phyloP scores from a whole-genome alignment of 768 basidiomycete genomes.

The Pisolithus orientalis region DNA sequence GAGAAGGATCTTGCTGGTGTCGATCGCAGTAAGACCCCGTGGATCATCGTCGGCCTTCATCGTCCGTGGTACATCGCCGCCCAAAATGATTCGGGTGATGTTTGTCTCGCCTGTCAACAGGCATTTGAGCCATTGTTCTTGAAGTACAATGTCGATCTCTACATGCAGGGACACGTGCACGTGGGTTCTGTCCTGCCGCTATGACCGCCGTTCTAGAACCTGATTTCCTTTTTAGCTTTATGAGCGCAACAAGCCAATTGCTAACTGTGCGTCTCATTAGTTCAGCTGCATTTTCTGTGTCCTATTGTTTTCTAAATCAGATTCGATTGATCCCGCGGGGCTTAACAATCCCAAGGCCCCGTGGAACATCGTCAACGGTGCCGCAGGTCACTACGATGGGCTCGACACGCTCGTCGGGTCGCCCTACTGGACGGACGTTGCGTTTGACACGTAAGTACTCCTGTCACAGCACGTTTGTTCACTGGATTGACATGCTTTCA shows the following conservation, averaged over 20 bases:
- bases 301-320: constrained; percentile 2
- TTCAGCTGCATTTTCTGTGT: neutral
- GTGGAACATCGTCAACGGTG: constrained; percentile 25
- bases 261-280: constrained; percentile 14
- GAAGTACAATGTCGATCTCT: constrained; percentile 25
- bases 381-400: constrained; percentile 23
- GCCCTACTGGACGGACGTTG: constrained; percentile 6
- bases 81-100: constrained; percentile 2
- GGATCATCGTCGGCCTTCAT: constrained; percentile 23
- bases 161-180: constrained; percentile 24
- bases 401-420: constrained; percentile 7
- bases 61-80: constrained; percentile 20
- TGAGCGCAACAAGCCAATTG: constrained; percentile 22
- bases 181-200: constrained; percentile 4
- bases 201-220: neutral
- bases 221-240: constrained; percentile 9
- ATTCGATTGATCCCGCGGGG: constrained; percentile 15
- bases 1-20: constrained; percentile 19
- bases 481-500: neutral
- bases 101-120: constrained; percentile 16
- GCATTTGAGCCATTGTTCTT: constrained; percentile 26
- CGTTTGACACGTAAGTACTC: constrained; percentile 10
- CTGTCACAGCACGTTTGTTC: neutral
- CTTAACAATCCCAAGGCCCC: constrained; percentile 19
- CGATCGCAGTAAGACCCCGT: constrained; percentile 19